A percentile compares a stretch with the other conserved stretches of the same genome.
These are phyloP conservation scores for Cercospora canescens DNA, from an alignment of 2,329 filamentous ascomycete genomes.

Conservation along the genomic window DNA sequence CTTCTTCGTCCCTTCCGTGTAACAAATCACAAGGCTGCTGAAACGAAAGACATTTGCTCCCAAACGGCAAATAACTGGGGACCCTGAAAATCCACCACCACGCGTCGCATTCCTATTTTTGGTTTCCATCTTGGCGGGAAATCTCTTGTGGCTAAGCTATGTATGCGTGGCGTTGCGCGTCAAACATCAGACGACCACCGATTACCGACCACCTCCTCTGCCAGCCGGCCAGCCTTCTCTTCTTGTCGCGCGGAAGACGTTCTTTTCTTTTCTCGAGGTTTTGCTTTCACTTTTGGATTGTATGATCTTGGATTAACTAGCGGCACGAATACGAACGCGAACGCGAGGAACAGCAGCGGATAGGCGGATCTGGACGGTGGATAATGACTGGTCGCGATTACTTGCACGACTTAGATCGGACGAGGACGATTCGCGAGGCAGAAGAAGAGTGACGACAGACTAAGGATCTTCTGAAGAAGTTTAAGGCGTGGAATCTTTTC, in stretches of 20 bases:
- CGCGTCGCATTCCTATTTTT: slow-evolving; percentile 1
- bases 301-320: no score
- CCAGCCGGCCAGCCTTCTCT: not conserved
- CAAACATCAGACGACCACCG: not conserved
- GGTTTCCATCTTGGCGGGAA: not conserved
- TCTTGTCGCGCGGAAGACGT: not conserved
- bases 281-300: not conserved
- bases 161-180: not conserved
- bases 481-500: not conserved
- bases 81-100: no score
- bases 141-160: not conserved
- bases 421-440: not conserved
- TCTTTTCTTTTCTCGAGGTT: not conserved
- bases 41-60: not conserved
- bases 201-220: not conserved
- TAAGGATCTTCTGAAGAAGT: not conserved
- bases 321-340: no score
- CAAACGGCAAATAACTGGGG: no score
- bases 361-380: no score
- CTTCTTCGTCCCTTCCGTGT: not conserved
- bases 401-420: no score
- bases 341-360: no score
- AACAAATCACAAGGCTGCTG: not conserved
- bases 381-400: no score
- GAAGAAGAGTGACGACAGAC: not conserved